These are phyloP conservation scores for Brassica hybrid DNA, from an alignment of 441 rosid species.

Conservation along the genomic window DNA sequence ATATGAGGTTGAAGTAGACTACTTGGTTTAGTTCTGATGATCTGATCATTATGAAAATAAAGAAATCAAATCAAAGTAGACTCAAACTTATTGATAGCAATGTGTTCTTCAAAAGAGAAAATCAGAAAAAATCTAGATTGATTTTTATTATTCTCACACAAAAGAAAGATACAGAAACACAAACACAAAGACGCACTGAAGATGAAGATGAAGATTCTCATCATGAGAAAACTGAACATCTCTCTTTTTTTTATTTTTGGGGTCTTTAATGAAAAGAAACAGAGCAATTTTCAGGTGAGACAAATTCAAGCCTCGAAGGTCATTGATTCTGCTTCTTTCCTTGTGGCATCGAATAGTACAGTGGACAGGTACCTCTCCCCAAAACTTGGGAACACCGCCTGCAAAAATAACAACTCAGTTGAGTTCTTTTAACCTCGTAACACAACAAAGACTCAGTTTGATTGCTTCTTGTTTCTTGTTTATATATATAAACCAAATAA, in stretches of 20 bases:
- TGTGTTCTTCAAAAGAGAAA: background rate
- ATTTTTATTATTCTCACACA: background rate
- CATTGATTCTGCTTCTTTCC: conserved; percentile 66
- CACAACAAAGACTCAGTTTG: background rate
- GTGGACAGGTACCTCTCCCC: conserved; percentile 79
- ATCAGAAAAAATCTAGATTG: background rate
- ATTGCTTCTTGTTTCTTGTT: conserved; percentile 17
- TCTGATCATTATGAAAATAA: background rate
- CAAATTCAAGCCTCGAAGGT: conserved; percentile 53
- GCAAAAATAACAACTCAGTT: background rate
- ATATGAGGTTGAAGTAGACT: background rate
- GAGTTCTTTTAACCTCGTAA: conserved; percentile 1
- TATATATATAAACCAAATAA: background rate
- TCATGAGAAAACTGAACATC: conserved; percentile 13
- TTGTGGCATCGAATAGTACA: conserved; percentile 63
- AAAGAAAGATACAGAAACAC: background rate
- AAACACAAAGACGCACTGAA: background rate
- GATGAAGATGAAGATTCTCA: conserved; percentile 2
- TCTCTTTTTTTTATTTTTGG: conserved; percentile 7
- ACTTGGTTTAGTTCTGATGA: background rate
- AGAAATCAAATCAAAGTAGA: background rate
- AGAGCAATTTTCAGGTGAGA: background rate
- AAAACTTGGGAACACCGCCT: conserved; percentile 78
- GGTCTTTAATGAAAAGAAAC: conserved; percentile 20
- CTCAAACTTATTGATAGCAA: background rate